These are phyloP conservation scores for Globisporangium orthogonon DNA, from an alignment of 352 stramenopile genomes.

Conservation along the genomic window DNA sequence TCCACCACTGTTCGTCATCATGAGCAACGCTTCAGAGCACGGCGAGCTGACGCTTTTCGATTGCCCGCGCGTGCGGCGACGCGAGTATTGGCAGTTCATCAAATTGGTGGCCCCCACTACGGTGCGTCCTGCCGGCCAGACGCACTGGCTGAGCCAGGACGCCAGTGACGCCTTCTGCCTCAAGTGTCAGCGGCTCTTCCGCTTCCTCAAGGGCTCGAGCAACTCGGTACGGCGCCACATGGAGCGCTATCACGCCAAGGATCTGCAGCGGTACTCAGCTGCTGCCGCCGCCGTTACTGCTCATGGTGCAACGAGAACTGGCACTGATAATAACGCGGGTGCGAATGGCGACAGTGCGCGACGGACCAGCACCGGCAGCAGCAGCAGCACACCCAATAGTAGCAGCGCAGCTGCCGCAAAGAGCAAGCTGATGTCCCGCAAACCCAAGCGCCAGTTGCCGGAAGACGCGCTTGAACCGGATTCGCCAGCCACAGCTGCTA, in stretches of 20 bases:
- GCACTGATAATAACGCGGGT: no score
- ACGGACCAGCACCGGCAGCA: not conserved
- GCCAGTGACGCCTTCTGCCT: slow-evolving; percentile 43
- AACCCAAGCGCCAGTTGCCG: no score
- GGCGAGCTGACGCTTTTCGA: slow-evolving; percentile 47
- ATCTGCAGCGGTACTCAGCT: slow-evolving; percentile 21
- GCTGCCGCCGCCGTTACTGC: not conserved
- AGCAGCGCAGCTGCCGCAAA: no score
- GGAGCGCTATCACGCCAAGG: slow-evolving; percentile 45
- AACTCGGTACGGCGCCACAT: slow-evolving; percentile 54
- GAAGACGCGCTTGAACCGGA: no score
- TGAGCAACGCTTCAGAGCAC: slow-evolving; percentile 39
- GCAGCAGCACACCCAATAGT: not conserved
- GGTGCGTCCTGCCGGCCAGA: slow-evolving; percentile 27
- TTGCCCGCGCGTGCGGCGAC: slow-evolving; percentile 44
- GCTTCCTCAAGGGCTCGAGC: slow-evolving; percentile 51
- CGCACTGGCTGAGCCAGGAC: slow-evolving; percentile 51
- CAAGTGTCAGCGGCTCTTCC: slow-evolving; percentile 36
- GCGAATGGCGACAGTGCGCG: no score
- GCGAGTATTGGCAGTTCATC: slow-evolving; percentile 63
- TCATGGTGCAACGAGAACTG: not conserved
- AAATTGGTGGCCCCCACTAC: slow-evolving; percentile 34
- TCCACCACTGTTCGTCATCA: no score
- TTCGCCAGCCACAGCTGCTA: not conserved
- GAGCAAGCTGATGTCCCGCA: no score